Evolutionary conservation across 1,284 basidiomycete genomes (phyloP), one percentile per base, ranked within the genome.

Genomic region (Ceratobasidium sp.): DNA sequence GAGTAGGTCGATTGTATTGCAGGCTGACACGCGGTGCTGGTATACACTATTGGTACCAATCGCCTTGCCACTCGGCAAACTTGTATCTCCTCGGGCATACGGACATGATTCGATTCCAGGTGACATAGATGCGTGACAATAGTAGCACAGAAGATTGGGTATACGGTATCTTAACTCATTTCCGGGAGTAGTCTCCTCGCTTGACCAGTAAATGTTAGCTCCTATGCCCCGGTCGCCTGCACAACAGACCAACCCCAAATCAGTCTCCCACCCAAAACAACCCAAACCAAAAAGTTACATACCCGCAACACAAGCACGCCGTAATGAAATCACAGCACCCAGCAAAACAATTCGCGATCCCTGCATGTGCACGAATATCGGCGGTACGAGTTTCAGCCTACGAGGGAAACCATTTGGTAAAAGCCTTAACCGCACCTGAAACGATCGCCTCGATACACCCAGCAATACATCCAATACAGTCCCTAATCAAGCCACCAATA

Each of bases 361-460:
- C 66, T 68, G 38, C 52, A 13, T 3, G 26, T 28, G 5, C 44
- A 54, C 12, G n/a, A 38, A 23, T 46, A 33, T 6, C n/a, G n/a
- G n/a, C n/a, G n/a, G n/a, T n/a, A n/a, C n/a, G n/a, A n/a, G n/a
- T n/a, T n/a, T n/a, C n/a, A n/a, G n/a, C n/a, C n/a, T n/a, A n/a
- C n/a, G n/a, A n/a, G n/a, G n/a, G n/a, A n/a, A n/a, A n/a, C n/a
- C n/a, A n/a, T n/a, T n/a, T n/a, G n/a, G n/a, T n/a, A n/a, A n/a
- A n/a, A n/a, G n/a, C n/a, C n/a, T n/a, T n/a, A n/a, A n/a, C n/a
- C 66, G 48, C 17, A 54, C 66, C 66, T 20, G 66, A 42, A 68
- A 68, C 50, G 4, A 68, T 68, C 17, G 66, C 66, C 40, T 68
- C 66, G 38, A 68, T 54, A 56, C 66, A 68, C 17, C 66, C 66